Evolutionary conservation across 1,139 yeast genomes (phyloP).

Genomic region (Blastobotrys elegans): DNA sequence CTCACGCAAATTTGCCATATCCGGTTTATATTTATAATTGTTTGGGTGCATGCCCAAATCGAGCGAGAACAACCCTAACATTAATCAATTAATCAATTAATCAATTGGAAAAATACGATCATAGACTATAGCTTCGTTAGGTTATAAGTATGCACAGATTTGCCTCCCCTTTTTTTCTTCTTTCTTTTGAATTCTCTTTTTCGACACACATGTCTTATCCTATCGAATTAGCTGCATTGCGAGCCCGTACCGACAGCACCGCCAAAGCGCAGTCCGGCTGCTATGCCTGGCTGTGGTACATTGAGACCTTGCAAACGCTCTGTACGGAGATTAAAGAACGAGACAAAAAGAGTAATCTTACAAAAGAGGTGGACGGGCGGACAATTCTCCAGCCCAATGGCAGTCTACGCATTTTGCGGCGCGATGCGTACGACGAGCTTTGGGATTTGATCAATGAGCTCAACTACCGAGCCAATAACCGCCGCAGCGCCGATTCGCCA

Average conservation of each 20-base stretch:
- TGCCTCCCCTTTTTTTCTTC: neutral
- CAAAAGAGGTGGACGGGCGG: slow-evolving; percentile 1
- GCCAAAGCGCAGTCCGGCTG: neutral
- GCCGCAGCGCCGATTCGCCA: slow-evolving; percentile 6
- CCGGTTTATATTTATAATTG: no score
- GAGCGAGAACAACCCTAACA: no score
- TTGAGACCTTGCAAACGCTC: slow-evolving; percentile 1
- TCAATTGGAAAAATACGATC: no score
- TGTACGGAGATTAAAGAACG: neutral
- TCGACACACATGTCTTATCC: neutral
- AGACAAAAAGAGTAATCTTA: neutral
- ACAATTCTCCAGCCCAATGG: neutral
- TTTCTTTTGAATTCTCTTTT: neutral
- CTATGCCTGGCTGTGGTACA: slow-evolving; percentile 9
- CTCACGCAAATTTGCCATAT: no score
- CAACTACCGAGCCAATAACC: slow-evolving; percentile 8
- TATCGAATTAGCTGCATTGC: neutral
- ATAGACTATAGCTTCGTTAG: no score
- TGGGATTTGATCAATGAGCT: slow-evolving; percentile 10
- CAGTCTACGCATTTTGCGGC: neutral
- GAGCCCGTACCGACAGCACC: neutral
- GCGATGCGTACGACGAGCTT: slow-evolving; percentile 10
- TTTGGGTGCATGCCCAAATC: no score
- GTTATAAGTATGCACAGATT: no score
- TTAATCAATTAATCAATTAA: no score